These are phyloP conservation scores for Hymenoscyphus albidus DNA, from an alignment of 2,329 filamentous ascomycete genomes.

Conservation along the genomic window DNA sequence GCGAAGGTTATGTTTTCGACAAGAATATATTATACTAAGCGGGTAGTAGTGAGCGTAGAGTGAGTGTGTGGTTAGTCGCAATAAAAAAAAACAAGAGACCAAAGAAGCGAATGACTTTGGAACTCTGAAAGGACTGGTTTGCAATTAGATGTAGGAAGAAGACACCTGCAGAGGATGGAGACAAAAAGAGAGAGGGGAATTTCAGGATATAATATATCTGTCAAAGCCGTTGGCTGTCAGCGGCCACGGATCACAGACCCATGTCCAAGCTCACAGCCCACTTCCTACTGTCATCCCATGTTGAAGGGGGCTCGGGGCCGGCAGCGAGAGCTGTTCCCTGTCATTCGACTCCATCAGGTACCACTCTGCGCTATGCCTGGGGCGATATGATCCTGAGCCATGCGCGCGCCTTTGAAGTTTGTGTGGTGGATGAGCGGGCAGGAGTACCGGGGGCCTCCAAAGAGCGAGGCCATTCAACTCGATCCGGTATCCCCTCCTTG, in stretches of 20 bases:
- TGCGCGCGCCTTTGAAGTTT: constrained; percentile 6
- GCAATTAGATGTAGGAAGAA: constrained; percentile 26
- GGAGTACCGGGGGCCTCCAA: background rate
- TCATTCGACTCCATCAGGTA: background rate
- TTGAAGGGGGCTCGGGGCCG: background rate
- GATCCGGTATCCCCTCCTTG: constrained; percentile 2
- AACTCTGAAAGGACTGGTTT: constrained; percentile 30
- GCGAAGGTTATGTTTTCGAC: constrained; percentile 16
- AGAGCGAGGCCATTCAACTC: background rate
- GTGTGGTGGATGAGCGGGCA: background rate
- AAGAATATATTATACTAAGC: constrained; percentile 23
- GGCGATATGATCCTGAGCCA: constrained; percentile 4
- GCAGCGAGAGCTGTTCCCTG: background rate
- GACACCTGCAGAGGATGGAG: constrained; percentile 27
- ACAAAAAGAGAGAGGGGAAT: constrained; percentile 21
- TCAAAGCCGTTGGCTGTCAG: constrained; percentile 22
- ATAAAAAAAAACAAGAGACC: constrained; percentile 38
- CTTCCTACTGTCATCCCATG: constrained; percentile 7
- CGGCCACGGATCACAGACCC: constrained; percentile 16
- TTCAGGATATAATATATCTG: constrained; percentile 29
- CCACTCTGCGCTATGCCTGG: constrained; percentile 6
- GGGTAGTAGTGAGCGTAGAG: constrained; percentile 27
- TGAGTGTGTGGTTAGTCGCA: constrained; percentile 15
- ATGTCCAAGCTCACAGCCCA: constrained; percentile 4
- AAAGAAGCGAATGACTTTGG: constrained; percentile 46